A percentile compares a stretch with the other conserved stretches of the same genome.
These are phyloP conservation scores for Barnettozyma botsteinii DNA, from an alignment of 805 yeast genomes.

Conservation along the genomic window DNA sequence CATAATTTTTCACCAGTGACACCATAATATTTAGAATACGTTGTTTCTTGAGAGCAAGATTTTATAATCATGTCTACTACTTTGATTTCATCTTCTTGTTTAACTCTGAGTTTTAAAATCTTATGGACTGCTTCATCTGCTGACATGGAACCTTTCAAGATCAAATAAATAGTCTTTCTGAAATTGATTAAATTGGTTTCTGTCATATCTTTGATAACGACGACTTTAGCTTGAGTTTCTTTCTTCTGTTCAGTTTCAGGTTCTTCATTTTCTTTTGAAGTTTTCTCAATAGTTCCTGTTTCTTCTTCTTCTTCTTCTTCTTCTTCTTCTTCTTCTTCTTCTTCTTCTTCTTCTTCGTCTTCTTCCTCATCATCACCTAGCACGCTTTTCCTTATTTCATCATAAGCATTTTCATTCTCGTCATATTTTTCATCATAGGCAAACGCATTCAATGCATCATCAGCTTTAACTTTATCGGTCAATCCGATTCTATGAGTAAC, in stretches of 20 bases:
- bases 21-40: slow-evolving; percentile 83
- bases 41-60: slow-evolving; percentile 79
- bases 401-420: slow-evolving; percentile 44
- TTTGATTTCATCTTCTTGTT: slow-evolving; percentile 39
- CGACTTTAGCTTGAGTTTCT: slow-evolving; percentile 11
- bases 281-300: slow-evolving; percentile 20
- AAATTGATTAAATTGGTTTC: slow-evolving; percentile 55
- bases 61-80: slow-evolving; percentile 70
- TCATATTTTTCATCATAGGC: slow-evolving; percentile 45
- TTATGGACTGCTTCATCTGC: slow-evolving; percentile 93
- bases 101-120: slow-evolving; percentile 46
- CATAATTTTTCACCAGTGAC: slow-evolving; percentile 64
- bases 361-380: slow-evolving; percentile 28
- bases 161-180: slow-evolving; percentile 73
- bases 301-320: slow-evolving; percentile 35
- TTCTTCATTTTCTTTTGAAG: slow-evolving; percentile 11
- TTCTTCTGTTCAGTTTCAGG: slow-evolving; percentile 1
- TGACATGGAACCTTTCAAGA: slow-evolving; percentile 84
- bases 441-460: slow-evolving; percentile 46
- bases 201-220: slow-evolving; percentile 55
- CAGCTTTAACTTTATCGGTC: slow-evolving; percentile 44
- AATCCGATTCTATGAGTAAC: slow-evolving; percentile 50
- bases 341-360: slow-evolving; percentile 40
- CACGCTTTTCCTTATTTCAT: slow-evolving; percentile 24
- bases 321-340: slow-evolving; percentile 21